These are phyloP conservation scores for Sordariomycetes sp. DNA, from an alignment of 2,329 filamentous ascomycete genomes.

Conservation along the genomic window DNA sequence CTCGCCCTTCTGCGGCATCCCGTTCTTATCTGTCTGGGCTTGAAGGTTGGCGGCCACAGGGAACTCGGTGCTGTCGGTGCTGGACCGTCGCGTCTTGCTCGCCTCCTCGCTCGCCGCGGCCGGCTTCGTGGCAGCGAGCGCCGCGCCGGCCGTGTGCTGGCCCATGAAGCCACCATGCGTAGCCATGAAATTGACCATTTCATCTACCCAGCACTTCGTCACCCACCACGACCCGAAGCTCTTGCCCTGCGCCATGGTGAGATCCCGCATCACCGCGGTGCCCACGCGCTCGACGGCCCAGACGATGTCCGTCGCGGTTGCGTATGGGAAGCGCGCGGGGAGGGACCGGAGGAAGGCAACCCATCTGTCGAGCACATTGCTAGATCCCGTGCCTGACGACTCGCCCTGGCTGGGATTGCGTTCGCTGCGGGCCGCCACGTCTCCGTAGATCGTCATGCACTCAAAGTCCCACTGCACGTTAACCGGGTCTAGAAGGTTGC, in stretches of 20 bases:
- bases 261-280: slow-evolving; percentile 67
- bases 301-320: slow-evolving; percentile 61
- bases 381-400: slow-evolving; percentile 26
- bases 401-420: slow-evolving; percentile 24
- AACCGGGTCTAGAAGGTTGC: slow-evolving; percentile 58
- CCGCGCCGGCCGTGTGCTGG: slow-evolving; percentile 29
- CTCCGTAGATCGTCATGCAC: slow-evolving; percentile 48
- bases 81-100: slow-evolving; percentile 17
- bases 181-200: slow-evolving; percentile 84
- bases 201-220: slow-evolving; percentile 89
- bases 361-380: slow-evolving; percentile 70
- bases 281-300: slow-evolving; percentile 68
- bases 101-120: slow-evolving; percentile 23
- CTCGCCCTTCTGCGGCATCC: slow-evolving; percentile 33
- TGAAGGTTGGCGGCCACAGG: slow-evolving; percentile 27
- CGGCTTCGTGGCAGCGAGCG: slow-evolving; percentile 18
- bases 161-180: slow-evolving; percentile 84
- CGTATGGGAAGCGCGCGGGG: slow-evolving; percentile 62
- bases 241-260: slow-evolving; percentile 66
- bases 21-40: slow-evolving; percentile 37
- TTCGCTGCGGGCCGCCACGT: slow-evolving; percentile 37
- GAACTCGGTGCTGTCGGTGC: slow-evolving; percentile 29
- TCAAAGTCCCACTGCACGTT: slow-evolving; percentile 56
- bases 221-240: slow-evolving; percentile 93
- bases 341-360: slow-evolving; percentile 61